Conservation (phyloP, 2,329 filamentous ascomycete genomes). For the Trematosphaeria pertusa region DNA sequence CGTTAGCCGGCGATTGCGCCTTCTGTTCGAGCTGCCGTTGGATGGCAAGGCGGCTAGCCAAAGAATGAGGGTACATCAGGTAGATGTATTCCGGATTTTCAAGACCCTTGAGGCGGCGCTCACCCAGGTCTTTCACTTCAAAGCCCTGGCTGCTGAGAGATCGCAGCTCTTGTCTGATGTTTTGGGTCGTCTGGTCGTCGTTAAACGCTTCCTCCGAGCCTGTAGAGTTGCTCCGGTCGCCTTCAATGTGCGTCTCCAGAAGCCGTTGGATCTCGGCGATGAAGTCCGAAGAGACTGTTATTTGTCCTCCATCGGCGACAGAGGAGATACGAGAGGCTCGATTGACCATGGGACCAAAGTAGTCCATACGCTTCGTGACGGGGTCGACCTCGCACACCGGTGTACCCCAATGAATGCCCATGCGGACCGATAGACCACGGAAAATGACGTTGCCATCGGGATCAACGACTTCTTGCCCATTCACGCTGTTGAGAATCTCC, state of each 20-base stretch:
- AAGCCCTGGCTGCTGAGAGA: conserved; percentile 91
- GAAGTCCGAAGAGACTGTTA: conserved; percentile 95
- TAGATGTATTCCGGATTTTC: conserved; percentile 98
- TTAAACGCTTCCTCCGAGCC: conserved; percentile 77
- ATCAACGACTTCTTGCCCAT: conserved; percentile 83
- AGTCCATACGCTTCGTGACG: conserved; percentile 97
- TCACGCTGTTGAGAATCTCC: conserved; percentile 85
- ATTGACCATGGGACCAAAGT: conserved; percentile 99
- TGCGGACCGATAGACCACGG: conserved; percentile 90
- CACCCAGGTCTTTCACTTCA: conserved; percentile 94
- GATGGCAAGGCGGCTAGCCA: conserved; percentile 79
- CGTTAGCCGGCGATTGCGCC: conserved; percentile 29
- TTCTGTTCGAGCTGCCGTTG: conserved; percentile 63
- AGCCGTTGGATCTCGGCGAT: conserved; percentile 94
- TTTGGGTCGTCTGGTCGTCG: conserved; percentile 75
- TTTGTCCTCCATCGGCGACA: conserved; percentile 94
- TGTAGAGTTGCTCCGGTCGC: conserved; percentile 72
- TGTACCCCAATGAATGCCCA: conserved; percentile 96
- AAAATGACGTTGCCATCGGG: conserved; percentile 90
- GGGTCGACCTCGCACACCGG: conserved; percentile 96
- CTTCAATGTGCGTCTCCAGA: conserved; percentile 86
- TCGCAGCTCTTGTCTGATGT: conserved; percentile 86
- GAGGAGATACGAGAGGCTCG: conserved; percentile 92
- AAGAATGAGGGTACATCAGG: conserved; percentile 88
- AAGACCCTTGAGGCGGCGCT: conserved; percentile 93